phyloP scores from a whole-genome alignment of 2,329 filamentous ascomycete genomes.

The Sporothrix luriei region DNA sequence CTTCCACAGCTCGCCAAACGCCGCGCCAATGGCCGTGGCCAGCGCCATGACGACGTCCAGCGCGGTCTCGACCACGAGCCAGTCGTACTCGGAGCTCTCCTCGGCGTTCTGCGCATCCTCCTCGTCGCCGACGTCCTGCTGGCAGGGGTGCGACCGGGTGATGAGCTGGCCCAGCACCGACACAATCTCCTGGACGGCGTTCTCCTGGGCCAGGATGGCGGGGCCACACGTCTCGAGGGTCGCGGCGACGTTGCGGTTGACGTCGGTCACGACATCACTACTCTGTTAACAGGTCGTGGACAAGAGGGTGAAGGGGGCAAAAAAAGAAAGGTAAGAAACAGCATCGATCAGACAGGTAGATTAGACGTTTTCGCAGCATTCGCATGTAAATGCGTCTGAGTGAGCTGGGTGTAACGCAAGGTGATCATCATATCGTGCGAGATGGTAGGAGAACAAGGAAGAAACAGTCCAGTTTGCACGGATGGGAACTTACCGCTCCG shows the following conservation, averaged over 20 bases:
- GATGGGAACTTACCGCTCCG: constrained; percentile 76
- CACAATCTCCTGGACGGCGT: constrained; percentile 74
- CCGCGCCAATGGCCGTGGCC: constrained; percentile 75
- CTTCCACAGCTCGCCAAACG: constrained; percentile 90
- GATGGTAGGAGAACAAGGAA: constrained; percentile 52
- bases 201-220: constrained; percentile 73
- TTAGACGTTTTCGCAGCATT: constrained; percentile 84
- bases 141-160: constrained; percentile 87
- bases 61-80: constrained; percentile 92
- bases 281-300: too few relatives aligned
- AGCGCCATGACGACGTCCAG: constrained; percentile 88
- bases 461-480: constrained; percentile 44
- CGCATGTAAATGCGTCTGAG: constrained; percentile 80
- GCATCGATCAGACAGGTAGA: constrained; percentile 50
- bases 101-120: constrained; percentile 74
- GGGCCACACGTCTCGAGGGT: constrained; percentile 91
- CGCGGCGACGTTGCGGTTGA: constrained; percentile 89
- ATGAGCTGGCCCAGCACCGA: constrained; percentile 77
- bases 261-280: constrained; percentile 87
- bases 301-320: too few relatives aligned
- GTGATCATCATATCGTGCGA: constrained; percentile 73
- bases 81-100: constrained; percentile 90
- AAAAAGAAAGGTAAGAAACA: neutral
- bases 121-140: constrained; percentile 82
- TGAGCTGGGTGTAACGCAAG: constrained; percentile 99